Evolutionary conservation across 2,329 filamentous ascomycete genomes (phyloP).

Genomic region (Dactylonectria estremocensis): DNA sequence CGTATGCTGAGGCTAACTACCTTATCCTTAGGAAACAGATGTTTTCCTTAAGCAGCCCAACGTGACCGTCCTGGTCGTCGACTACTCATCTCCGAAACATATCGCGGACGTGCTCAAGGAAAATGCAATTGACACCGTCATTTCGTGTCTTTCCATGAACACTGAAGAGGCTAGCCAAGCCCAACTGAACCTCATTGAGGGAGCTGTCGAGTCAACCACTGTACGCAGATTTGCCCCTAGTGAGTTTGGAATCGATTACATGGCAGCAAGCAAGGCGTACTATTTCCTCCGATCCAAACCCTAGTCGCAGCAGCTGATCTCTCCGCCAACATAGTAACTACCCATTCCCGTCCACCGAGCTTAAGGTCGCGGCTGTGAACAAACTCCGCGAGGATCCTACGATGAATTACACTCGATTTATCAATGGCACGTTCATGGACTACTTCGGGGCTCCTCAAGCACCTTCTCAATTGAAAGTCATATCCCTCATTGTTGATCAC

Average conservation of each 20-base stretch:
- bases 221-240: background rate
- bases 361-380: too few species aligned
- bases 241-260: background rate
- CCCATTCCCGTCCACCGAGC: too few species aligned
- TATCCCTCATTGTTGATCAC: background rate
- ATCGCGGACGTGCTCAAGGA: background rate
- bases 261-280: too few species aligned
- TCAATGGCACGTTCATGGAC: background rate
- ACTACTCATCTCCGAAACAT: background rate
- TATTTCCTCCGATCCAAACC: too few species aligned
- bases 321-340: too few species aligned
- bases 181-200: slow-evolving; percentile 3
- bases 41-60: background rate
- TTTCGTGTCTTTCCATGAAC: background rate
- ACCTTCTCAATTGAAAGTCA: background rate
- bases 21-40: background rate
- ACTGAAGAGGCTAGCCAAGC: background rate
- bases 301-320: too few species aligned
- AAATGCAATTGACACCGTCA: background rate
- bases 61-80: background rate
- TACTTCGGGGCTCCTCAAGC: background rate
- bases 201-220: background rate
- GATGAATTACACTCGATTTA: too few species aligned
- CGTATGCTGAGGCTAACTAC: too few species aligned
- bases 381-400: too few species aligned